These are phyloP conservation scores for Gossypium davidsonii DNA, from an alignment of 441 rosid species.

Conservation along the genomic window DNA sequence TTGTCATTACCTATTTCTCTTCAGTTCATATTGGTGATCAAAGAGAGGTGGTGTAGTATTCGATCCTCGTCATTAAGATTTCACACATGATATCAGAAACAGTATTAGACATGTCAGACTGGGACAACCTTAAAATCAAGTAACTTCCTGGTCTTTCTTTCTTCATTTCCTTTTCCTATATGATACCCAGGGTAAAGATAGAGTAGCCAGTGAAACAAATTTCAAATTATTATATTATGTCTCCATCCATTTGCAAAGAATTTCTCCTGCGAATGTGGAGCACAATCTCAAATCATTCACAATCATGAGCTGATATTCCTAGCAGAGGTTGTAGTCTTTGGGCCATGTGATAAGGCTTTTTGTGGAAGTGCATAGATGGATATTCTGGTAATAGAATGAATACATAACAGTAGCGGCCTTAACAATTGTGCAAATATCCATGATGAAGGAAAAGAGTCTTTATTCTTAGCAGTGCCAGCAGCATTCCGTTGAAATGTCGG, in stretches of 20 bases:
- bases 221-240: background rate
- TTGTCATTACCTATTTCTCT: background rate
- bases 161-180: background rate
- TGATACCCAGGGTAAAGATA: background rate
- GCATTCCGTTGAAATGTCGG: background rate
- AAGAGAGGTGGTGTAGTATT: background rate
- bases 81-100: background rate
- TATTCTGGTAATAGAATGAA: background rate
- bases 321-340: background rate
- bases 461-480: background rate
- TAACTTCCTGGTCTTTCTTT: background rate
- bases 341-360: too few relatives aligned
- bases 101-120: background rate
- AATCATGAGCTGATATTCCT: background rate
- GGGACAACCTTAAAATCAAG: background rate
- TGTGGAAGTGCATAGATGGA: background rate
- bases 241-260: background rate
- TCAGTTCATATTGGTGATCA: background rate
- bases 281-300: background rate
- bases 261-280: background rate
- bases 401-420: background rate
- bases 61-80: background rate
- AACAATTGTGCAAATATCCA: background rate
- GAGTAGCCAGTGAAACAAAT: background rate
- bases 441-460: background rate